A percentile compares a stretch with the other conserved stretches of the same genome.
Conservation (phyloP, 2,329 filamentous ascomycete genomes). For the Epichloe baconii region DNA sequence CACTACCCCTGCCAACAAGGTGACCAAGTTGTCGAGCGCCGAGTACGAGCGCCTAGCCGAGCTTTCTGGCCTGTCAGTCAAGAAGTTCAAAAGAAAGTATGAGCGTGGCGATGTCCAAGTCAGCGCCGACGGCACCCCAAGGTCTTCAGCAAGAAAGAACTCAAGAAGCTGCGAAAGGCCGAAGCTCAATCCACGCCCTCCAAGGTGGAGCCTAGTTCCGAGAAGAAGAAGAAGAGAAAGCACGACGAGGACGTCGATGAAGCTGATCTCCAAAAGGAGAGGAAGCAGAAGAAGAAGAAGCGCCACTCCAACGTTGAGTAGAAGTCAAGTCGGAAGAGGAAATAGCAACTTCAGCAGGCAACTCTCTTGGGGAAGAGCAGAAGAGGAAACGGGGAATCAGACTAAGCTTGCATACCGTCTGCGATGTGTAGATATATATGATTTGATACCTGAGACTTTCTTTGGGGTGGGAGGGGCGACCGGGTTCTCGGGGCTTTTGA, state of each 20-base stretch:
- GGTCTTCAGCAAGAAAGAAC: conserved; percentile 61
- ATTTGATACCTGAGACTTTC: conserved; percentile 19
- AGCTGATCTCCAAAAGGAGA: conserved; percentile 45
- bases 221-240: conserved; percentile 59
- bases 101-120: conserved; percentile 63
- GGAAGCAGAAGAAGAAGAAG: conserved; percentile 39
- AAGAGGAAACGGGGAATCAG: not conserved
- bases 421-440: conserved; percentile 11
- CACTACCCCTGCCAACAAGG: conserved; percentile 22
- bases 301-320: conserved; percentile 18
- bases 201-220: conserved; percentile 19
- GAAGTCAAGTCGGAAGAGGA: conserved; percentile 1
- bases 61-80: conserved; percentile 54
- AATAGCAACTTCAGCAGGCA: not conserved
- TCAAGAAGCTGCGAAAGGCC: conserved; percentile 57
- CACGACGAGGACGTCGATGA: conserved; percentile 53
- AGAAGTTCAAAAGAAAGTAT: conserved; percentile 68
- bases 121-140: conserved; percentile 51
- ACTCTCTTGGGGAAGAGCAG: not conserved
- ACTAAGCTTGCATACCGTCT: conserved; percentile 7
- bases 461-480: not conserved
- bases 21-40: conserved; percentile 36
- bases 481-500: not conserved
- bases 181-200: conserved; percentile 36
- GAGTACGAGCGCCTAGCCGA: conserved; percentile 49